Evolutionary conservation across 805 yeast species (phyloP), one percentile per base, ranked within the genome.

Genomic region (Brettanomyces sp.): DNA sequence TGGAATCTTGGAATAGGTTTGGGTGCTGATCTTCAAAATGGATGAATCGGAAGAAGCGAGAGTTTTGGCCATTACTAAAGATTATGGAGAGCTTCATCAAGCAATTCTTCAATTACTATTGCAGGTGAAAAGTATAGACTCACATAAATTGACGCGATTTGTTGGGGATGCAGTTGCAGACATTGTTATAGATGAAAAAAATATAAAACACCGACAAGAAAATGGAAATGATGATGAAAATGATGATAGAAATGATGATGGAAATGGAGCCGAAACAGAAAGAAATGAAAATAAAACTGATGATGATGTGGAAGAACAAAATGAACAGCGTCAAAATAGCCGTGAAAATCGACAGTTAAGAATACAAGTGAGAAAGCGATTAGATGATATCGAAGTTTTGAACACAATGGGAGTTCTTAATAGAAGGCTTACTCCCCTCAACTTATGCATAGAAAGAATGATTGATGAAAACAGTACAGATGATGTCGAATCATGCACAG

Each of bases 401-500:
- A 28, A 28, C 32, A 28, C 32, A 6, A 25, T 39, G 18, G 42
- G 25, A 7, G 18, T 39, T 9, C 34, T 21, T 36, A 39, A 39
- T 18, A 13, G 41, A 23, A 39, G 39, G 35, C 30, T 25, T 24
- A 3, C 12, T 25, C 36, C 9, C 4, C 32, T 36, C 43, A 34
- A 47, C 21, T n/a, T 40, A 13, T 38, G 21, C 24, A 39, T 30
- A 14, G 34, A 22, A 1, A 45, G 42, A 22, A 13, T 25, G 22
- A 36, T 41, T 6, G 46, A 45, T 32, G 43, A 43, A 36, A 18
- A n/a, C 9, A 42, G 28, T 11, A 25, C n/a, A 7, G 41, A n/a
- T 18, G 32, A 9, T 5, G 9, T 6, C 9, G 9, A 5, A 28
- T 6, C 32, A 28, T 4, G 14, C 12, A 33, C 37, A 13, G 39